Evolutionary conservation across 352 stramenopile genomes (phyloP), one percentile per base, ranked within the genome.

Genomic region (Saprolegnia diclina): DNA sequence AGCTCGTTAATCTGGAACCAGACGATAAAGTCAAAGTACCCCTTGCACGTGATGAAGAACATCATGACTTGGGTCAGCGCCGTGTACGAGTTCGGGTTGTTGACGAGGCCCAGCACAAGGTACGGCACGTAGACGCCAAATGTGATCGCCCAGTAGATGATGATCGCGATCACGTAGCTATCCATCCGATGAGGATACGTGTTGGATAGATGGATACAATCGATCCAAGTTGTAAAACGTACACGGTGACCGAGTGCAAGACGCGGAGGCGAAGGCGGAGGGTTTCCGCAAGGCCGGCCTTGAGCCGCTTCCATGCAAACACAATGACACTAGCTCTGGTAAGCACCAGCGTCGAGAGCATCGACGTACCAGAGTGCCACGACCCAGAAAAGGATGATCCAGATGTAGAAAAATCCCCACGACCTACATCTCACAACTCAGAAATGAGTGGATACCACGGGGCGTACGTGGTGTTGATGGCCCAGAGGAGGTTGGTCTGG

Each of bases 1-100:
- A 89, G 83, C 70, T 94, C 84, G 69, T 94, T 94, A 82, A 94
- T 94, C 65, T 92, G 83, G 69, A 94, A 93, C 87, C 87, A 94
- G 29, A 94, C 87, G 22, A 90, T 81, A 56, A 94, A 92, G 68
- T 94, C 87, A 64, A 94, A 92, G 75, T 94, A 94, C 46, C 87
- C 87, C 71, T 94, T 94, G 77, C 85, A 92, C 42, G 87, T 94
- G 73, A 94, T 93, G 82, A 94, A 92, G 55, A 93, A 94, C 71
- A 85, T 90, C 85, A 92, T 94, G 74, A 93, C 81, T 71, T 94
- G 83, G 42, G 73, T 74, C 13, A 94, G 71, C 74, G 77, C 74
- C 18, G 73, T 76, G 38, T 72, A 79, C 77, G 19, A 79, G 2
- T 46, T 73, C 21, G 75, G 71, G 44, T 69, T 81, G 9, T 84